Conservation (phyloP, 202 grass and related monocot genomes). For the Panicum hallii region DNA sequence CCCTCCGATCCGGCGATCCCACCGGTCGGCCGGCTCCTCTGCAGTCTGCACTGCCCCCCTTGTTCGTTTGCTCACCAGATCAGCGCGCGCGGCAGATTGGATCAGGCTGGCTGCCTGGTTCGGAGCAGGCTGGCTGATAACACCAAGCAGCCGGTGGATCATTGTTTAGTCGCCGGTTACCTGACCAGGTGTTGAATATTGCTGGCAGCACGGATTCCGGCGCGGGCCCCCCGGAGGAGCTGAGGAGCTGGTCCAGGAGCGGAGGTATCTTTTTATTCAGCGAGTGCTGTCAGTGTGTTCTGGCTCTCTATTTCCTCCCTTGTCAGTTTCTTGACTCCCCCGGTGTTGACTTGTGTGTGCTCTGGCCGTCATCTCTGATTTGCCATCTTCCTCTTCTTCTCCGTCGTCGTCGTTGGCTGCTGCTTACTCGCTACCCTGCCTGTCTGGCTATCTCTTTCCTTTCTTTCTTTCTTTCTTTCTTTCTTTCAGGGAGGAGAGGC, state of each 20-base stretch:
- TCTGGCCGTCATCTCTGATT: neutral
- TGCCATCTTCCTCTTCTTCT: neutral
- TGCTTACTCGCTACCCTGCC: too few relatives aligned
- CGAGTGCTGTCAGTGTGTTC: neutral
- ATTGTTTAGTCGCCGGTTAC: conserved; percentile 28
- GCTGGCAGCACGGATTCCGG: neutral
- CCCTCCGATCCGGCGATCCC: neutral
- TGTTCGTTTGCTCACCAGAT: neutral
- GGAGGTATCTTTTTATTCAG: neutral
- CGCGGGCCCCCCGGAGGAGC: neutral
- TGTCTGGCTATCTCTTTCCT: too few relatives aligned
- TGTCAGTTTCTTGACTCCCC: conserved; percentile 47
- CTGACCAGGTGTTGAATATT: conserved; percentile 14
- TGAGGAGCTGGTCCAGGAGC: neutral
- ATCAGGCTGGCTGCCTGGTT: neutral
- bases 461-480: too few relatives aligned
- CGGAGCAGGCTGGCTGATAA: too few relatives aligned
- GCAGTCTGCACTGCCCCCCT: neutral
- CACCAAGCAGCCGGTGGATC: too few relatives aligned
- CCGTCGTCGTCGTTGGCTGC: neutral
- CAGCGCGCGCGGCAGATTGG: neutral
- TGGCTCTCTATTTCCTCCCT: neutral
- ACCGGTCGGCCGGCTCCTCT: neutral
- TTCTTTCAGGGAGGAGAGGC: neutral
- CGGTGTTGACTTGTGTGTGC: conserved; percentile 38